These are phyloP conservation scores for Terana coerulea DNA, from an alignment of 768 basidiomycete genomes.

Conservation along the genomic window DNA sequence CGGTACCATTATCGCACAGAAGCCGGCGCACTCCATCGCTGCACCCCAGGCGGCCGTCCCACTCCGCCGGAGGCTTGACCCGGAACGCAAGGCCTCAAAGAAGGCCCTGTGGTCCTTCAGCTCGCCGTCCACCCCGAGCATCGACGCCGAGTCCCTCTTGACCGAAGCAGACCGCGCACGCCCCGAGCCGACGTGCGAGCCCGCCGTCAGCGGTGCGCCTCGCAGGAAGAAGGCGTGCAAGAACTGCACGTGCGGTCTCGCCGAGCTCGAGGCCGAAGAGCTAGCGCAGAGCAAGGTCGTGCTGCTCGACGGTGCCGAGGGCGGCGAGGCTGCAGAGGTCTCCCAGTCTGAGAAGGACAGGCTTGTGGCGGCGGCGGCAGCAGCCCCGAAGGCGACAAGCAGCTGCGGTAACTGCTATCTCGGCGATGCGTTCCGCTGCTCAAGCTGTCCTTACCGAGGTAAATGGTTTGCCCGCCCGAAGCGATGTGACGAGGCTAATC, in stretches of 20 bases:
- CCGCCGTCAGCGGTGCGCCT: slow-evolving; percentile 45
- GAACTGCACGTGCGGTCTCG: slow-evolving; percentile 93
- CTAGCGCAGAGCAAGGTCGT: slow-evolving; percentile 55
- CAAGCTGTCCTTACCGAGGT: slow-evolving; percentile 95
- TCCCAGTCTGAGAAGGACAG: slow-evolving; percentile 59
- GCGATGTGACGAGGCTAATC: no score
- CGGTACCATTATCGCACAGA: slow-evolving; percentile 62
- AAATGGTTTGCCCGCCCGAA: slow-evolving; percentile 29
- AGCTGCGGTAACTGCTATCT: slow-evolving; percentile 97
- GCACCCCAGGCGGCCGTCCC: slow-evolving; percentile 34
- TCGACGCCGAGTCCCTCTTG: slow-evolving; percentile 81
- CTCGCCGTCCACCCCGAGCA: slow-evolving; percentile 60
- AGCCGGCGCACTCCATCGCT: slow-evolving; percentile 47
- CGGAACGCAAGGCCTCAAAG: slow-evolving; percentile 67
- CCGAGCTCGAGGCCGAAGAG: slow-evolving; percentile 90
- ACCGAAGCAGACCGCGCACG: slow-evolving; percentile 79
- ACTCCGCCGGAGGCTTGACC: slow-evolving; percentile 49
- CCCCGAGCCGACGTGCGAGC: slow-evolving; percentile 76
- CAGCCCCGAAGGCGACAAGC: slow-evolving; percentile 85
- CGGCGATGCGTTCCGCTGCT: slow-evolving; percentile 97
- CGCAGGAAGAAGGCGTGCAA: slow-evolving; percentile 92
- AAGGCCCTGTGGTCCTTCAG: slow-evolving; percentile 86
- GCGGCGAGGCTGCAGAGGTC: slow-evolving; percentile 57
- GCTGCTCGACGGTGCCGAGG: slow-evolving; percentile 59
- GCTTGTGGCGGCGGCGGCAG: slow-evolving; percentile 59